Evolutionary conservation across 2,329 filamentous ascomycete genomes (phyloP), one percentile per base, ranked within the genome.

Genomic region (Pestalotiopsis sp.): DNA sequence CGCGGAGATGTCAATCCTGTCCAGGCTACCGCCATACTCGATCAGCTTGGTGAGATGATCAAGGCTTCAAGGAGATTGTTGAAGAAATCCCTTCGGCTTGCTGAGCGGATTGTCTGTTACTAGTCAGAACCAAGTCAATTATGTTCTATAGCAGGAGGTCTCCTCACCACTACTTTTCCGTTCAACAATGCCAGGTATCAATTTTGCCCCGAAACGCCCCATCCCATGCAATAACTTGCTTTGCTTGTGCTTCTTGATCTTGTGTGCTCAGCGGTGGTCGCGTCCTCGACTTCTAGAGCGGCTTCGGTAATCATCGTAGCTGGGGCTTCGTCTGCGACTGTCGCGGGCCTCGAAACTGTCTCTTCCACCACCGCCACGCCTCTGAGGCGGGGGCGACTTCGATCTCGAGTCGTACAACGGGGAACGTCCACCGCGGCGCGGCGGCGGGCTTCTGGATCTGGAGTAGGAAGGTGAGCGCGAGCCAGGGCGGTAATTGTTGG

Each of bases 401-500:
- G 86, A 87, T 68, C 83, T 78, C n/a, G 84, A 84, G 58, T 80
- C 82, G 69, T 80, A 82, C 6, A 82, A 84, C 6, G 78, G 76
- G 4, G 83, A 85, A 4, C 83, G 79, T 67, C 81, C 84, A 58
- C 84, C 81, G 70, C 84, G 72, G 17, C 58, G 58, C 17, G 58
- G 17, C 10, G 75, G 73, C 48, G 74, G 73, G 5, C 77, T 77
- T 48, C 81, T 38, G 11, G 64, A 66, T 13, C 64, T 80, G 20
- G 81, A 82, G 20, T 81, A 77, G 9, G 77, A 81, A 30, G 82
- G 78, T 44, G 83, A 84, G 66, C 85, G 80, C 9, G 88, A 30
- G 10, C 84, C 82, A n/a, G 89, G 90, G 5, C 89, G 85, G 76
- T 91, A 92, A 35, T 84, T 86, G 72, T 91, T 87, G 60, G 73